phyloP scores from a whole-genome alignment of 1,284 basidiomycete genomes.

The Schizophyllum amplum region DNA sequence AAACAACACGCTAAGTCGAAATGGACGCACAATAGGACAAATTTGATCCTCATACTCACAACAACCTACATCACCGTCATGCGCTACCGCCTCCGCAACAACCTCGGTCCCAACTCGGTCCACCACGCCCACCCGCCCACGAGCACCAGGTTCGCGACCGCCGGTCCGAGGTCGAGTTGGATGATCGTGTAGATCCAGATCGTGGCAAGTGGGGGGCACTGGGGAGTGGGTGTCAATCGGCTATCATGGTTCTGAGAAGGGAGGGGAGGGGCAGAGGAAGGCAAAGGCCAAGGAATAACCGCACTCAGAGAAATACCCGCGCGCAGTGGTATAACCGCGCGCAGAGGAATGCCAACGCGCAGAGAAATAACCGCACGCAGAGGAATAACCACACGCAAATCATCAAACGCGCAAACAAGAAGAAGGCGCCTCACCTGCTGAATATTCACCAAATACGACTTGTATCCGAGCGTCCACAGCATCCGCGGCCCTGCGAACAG shows the following conservation, averaged over 20 bases:
- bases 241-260: slow-evolving; percentile 68
- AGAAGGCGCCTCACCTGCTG: slow-evolving; percentile 43
- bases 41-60: no score
- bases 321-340: no score
- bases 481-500: slow-evolving; percentile 51
- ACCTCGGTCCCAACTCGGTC: slow-evolving; percentile 37
- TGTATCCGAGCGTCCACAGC: slow-evolving; percentile 62
- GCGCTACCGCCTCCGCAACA: neutral
- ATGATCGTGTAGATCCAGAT: slow-evolving; percentile 68
- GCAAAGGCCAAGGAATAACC: neutral
- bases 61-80: no score
- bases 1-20: no score
- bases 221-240: slow-evolving; percentile 51
- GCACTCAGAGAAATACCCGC: no score
- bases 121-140: slow-evolving; percentile 54
- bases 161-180: slow-evolving; percentile 56
- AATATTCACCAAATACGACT: slow-evolving; percentile 61
- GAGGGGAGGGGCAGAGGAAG: slow-evolving; percentile 46
- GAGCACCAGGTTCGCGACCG: slow-evolving; percentile 44
- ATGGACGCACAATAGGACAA: no score
- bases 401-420: neutral
- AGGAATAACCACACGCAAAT: slow-evolving; percentile 5
- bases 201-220: slow-evolving; percentile 70
- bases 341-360: no score
- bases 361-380: slow-evolving; percentile 4